Evolutionary conservation across 805 yeast genomes (phyloP).

Genomic region (Cyberlindnera nakhonratchasimensis): DNA sequence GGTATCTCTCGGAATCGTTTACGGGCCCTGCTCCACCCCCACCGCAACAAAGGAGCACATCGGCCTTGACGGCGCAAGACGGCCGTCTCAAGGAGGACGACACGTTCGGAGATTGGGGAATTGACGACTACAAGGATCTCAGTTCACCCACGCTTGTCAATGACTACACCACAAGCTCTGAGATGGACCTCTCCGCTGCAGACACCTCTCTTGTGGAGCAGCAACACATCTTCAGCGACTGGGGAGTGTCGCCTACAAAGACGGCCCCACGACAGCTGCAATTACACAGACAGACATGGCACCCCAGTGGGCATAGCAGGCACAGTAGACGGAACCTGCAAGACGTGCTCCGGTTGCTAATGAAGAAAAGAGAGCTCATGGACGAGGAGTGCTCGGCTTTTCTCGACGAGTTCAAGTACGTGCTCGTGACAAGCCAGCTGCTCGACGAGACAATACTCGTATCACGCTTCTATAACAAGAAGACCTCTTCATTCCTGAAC

Average conservation of each 20-base stretch:
- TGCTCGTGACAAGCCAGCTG: conserved; percentile 45
- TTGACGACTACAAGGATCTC: conserved; percentile 20
- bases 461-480: conserved; percentile 24
- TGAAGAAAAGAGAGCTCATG: conserved; percentile 9
- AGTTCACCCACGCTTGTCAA: conserved; percentile 29
- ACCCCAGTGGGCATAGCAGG: too few relatives aligned
- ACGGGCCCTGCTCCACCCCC: neutral
- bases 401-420: conserved; percentile 49
- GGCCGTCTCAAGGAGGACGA: conserved; percentile 8
- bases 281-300: too few relatives aligned
- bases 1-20: conserved; percentile 21
- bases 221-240: conserved; percentile 12
- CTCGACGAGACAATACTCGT: conserved; percentile 37
- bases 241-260: conserved; percentile 21
- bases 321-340: conserved; percentile 1
- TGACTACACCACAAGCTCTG: conserved; percentile 12
- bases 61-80: neutral
- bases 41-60: neutral
- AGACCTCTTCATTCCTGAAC: conserved; percentile 12
- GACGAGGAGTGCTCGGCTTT: conserved; percentile 27
- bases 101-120: conserved; percentile 27
- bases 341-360: conserved; percentile 2
- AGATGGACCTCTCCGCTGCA: conserved; percentile 9
- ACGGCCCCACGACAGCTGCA: neutral
- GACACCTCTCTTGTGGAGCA: conserved; percentile 6